These are phyloP conservation scores for Alternaria panax DNA, from an alignment of 2,329 filamentous ascomycete species.

Conservation along the genomic window DNA sequence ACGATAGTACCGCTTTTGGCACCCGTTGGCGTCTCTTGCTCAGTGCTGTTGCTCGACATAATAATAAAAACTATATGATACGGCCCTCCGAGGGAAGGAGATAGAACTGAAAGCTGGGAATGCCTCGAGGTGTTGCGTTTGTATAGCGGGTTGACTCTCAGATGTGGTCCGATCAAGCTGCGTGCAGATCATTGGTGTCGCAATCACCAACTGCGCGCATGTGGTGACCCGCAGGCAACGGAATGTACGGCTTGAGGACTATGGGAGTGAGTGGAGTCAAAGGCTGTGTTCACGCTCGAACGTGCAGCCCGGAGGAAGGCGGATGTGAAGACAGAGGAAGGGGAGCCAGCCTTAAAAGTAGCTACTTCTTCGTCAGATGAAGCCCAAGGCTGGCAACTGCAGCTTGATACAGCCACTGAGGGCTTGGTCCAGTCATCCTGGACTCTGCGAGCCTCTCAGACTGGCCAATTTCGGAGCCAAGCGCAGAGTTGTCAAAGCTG, in stretches of 20 bases:
- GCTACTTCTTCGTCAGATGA: conserved; percentile 22
- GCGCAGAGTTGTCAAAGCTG: conserved; percentile 18
- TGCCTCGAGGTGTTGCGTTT: conserved; percentile 5
- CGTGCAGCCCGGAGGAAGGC: conserved; percentile 2
- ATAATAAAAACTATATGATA: background rate
- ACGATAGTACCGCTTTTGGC: conserved; percentile 27
- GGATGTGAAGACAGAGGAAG: conserved; percentile 5
- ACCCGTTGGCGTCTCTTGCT: conserved; percentile 2
- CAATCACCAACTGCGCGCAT: conserved; percentile 11
- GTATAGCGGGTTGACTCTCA: conserved; percentile 6
- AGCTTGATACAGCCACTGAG: conserved; percentile 22
- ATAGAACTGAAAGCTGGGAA: background rate
- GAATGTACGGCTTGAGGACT: conserved; percentile 4
- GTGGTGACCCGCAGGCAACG: conserved; percentile 7
- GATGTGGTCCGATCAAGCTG: conserved; percentile 19
- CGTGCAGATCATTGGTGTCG: conserved; percentile 22
- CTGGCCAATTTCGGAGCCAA: conserved; percentile 18
- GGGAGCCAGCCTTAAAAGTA: conserved; percentile 10
- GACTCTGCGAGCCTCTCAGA: conserved; percentile 16
- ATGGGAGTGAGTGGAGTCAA: background rate
- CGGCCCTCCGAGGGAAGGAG: background rate
- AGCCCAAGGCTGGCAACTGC: conserved; percentile 24
- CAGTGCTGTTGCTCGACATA: conserved; percentile 26
- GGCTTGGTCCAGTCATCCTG: conserved; percentile 16
- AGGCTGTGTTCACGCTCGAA: conserved; percentile 13